Percentiles rank a stretch among this genome's conserved stretches.
Conservation (phyloP, 225 moss, liverwort and hornwort genomes). For the Thuidium tamariscinum region DNA sequence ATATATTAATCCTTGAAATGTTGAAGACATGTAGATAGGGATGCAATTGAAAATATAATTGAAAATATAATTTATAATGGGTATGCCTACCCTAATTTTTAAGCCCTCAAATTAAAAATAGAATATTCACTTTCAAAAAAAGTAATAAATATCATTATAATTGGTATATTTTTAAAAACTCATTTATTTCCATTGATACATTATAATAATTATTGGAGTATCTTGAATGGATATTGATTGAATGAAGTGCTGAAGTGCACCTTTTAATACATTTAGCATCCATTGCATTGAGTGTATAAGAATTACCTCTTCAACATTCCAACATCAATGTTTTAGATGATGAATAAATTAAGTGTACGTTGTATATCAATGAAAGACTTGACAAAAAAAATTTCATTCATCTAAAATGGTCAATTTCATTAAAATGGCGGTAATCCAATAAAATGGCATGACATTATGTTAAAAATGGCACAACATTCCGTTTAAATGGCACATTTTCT, state of each 20-base stretch:
- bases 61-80: not conserved
- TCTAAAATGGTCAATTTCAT: too few relatives aligned
- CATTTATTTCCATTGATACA: too few relatives aligned
- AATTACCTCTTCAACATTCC: rapidly evolving
- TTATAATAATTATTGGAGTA: too few relatives aligned
- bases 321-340: rapidly evolving
- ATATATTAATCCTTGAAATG: not conserved
- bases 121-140: not conserved
- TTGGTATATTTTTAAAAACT: not conserved
- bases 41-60: too few relatives aligned
- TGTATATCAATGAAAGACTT: too few relatives aligned
- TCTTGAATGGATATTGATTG: not conserved
- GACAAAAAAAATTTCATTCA: too few relatives aligned
- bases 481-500: too few relatives aligned
- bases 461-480: too few relatives aligned
- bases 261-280: not conserved
- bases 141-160: not conserved
- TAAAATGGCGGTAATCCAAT: too few relatives aligned
- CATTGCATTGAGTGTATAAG: rapidly evolving
- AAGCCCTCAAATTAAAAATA: not conserved
- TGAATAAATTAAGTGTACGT: not conserved
- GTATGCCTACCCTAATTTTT: not conserved
- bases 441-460: too few relatives aligned
- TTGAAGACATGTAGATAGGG: not conserved
- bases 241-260: not conserved